Evolutionary conservation across 208 protist species (phyloP).

Genomic region (Sergeia podlipaevii): DNA sequence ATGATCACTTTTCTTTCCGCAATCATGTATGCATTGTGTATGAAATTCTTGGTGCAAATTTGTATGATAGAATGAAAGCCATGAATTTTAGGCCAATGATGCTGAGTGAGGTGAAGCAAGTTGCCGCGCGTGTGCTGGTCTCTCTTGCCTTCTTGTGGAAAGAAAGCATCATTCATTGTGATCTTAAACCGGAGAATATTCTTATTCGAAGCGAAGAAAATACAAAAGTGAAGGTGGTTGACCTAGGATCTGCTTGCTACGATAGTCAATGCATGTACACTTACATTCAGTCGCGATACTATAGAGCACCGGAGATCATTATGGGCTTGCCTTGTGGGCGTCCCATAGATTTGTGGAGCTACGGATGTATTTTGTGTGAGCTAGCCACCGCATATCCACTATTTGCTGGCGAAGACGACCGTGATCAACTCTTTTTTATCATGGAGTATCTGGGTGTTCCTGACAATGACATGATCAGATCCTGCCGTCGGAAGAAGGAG

Average conservation of each 20-base stretch:
- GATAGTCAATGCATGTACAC: conserved; percentile 85
- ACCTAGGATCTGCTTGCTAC: conserved; percentile 97
- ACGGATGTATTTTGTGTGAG: conserved; percentile 93
- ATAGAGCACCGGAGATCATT: conserved; percentile 91
- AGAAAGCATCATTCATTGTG: conserved; percentile 93
- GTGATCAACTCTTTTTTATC: conserved; percentile 83
- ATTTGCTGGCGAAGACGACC: conserved; percentile 86
- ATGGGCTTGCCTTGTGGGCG: conserved; percentile 68
- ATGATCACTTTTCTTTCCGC: conserved; percentile 66
- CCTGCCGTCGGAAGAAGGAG: conserved; percentile 28
- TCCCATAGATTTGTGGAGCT: conserved; percentile 92
- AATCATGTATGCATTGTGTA: conserved; percentile 79
- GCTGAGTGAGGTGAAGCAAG: conserved; percentile 48
- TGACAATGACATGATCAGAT: conserved; percentile 33
- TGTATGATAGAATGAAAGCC: conserved; percentile 75
- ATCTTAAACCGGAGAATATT: conserved; percentile 97
- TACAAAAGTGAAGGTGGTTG: conserved; percentile 94
- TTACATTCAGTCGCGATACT: conserved; percentile 93
- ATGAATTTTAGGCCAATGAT: conserved; percentile 81
- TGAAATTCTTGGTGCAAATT: conserved; percentile 61
- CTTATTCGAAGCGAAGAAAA: conserved; percentile 70
- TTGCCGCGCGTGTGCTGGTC: conserved; percentile 65
- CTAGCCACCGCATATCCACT: conserved; percentile 91
- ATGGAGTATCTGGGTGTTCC: conserved; percentile 87
- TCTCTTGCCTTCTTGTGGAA: conserved; percentile 74